Evolutionary conservation across 2,329 filamentous ascomycete genomes (phyloP), one percentile per base, ranked within the genome.

Genomic region (Fusarium veterinarium): DNA sequence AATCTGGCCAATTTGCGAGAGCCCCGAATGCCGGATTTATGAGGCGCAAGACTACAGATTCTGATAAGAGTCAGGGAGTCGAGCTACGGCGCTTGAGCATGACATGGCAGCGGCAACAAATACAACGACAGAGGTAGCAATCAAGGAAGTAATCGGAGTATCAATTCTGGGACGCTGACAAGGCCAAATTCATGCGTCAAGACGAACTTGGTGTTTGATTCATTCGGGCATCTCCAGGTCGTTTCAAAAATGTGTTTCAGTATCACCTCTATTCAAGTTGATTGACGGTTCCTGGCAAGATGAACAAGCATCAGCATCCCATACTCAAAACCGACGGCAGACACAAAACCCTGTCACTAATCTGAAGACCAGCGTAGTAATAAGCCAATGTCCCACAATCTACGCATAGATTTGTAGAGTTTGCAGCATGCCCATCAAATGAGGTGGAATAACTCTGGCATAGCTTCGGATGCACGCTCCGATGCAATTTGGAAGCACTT

Each of bases 221-320:
- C 23, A 57, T 58, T 57, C 44, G 70, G 60, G 60, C 60, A 55
- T 55, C 60, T 66, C 62, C 65, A 76, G 53, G 56, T 60, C 67
- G 75, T 77, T 77, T 77, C 75, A 71, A 77, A 72, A 35, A 42
- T 48, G 63, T 67, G 75, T 77, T 77, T 77, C 75, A 77, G 74
- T 63, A 56, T 60, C 23, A 68, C 64, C 51, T 63, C 56, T 60
- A 37, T 45, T 37, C 10, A 55, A 57, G 38, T 40, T 44, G 38
- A 42, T 35, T 41, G 33, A 61, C 45, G 59, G 48, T 63, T 49
- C 49, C 59, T 71, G 55, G 53, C 55, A 58, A 41, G 33, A 48
- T 42, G 52, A 72, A 69, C 71, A 67, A 52, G 72, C 57, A 75
- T 76, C 71, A 65, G 64, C 59, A 75, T 77, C 64, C 57, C 56